A percentile compares a stretch with the other conserved stretches of the same genome.
Conservation (phyloP, 306 rosid species). For the Acacia confusa region DNA sequence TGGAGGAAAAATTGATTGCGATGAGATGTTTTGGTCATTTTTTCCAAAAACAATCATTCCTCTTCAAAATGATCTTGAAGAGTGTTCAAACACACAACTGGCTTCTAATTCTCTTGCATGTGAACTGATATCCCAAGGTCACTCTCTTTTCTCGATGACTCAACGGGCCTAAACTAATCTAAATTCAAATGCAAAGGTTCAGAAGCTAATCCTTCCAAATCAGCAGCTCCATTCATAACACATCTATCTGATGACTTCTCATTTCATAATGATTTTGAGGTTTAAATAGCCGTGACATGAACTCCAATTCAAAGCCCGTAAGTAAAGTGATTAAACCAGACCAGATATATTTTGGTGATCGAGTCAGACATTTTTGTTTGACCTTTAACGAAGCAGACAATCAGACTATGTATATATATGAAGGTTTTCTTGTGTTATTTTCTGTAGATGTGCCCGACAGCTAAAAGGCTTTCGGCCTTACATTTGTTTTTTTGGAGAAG, state of each 20-base stretch:
- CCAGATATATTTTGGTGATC: neutral
- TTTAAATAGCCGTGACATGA: neutral
- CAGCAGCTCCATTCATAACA: neutral
- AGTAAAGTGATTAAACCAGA: neutral
- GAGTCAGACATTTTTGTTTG: no score
- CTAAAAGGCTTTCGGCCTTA: neutral
- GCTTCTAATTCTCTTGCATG: no score
- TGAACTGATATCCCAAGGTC: no score
- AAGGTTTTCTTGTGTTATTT: neutral
- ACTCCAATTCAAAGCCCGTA: neutral
- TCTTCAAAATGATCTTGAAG: no score
- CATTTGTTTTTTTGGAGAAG: neutral
- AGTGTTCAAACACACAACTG: no score
- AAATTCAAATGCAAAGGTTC: no score
- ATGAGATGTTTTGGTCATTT: no score
- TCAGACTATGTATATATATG: neutral
- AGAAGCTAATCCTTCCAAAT: no score
- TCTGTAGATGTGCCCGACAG: neutral
- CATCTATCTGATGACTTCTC: neutral
- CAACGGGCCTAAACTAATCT: no score
- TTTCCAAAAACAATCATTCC: no score
- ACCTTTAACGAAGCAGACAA: neutral
- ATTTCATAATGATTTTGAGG: neutral
- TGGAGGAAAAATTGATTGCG: no score
- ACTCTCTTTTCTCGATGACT: no score